phyloP scores from a whole-genome alignment of 495 filamentous ascomycete species.

The Peziza echinospora region DNA sequence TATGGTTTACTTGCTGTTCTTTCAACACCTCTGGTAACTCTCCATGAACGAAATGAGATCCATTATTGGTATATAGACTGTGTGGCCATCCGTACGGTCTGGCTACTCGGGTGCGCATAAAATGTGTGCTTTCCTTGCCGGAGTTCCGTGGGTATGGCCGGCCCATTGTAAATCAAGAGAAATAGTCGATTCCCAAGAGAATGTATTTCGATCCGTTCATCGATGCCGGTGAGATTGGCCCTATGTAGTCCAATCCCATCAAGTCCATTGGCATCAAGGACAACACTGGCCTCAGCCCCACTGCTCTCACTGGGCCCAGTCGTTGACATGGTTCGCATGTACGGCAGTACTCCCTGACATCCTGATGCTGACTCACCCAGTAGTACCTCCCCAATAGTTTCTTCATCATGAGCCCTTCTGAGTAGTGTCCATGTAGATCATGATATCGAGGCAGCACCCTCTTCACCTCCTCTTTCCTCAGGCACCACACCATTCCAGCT shows the following conservation, averaged over 20 bases:
- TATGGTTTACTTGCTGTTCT: neutral
- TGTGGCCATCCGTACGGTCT: neutral
- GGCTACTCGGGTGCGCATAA: no score
- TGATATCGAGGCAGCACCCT: neutral
- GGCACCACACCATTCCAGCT: neutral
- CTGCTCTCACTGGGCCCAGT: no score
- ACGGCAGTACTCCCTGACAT: neutral
- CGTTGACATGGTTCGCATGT: neutral
- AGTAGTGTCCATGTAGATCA: constrained; percentile 2
- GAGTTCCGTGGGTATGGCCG: no score
- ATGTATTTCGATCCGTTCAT: no score
- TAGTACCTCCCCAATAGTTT: constrained; percentile 1
- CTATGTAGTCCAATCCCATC: no score
- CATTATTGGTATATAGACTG: neutral
- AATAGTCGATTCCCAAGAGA: no score
- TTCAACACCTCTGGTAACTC: neutral
- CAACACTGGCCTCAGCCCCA: no score
- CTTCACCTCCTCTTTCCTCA: neutral
- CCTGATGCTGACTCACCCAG: neutral
- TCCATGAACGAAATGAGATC: neutral
- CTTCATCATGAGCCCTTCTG: neutral
- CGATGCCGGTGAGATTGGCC: no score
- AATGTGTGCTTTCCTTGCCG: no score
- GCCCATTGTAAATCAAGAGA: no score
- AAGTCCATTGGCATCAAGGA: no score